These are phyloP conservation scores for Abrus precatorius DNA, from an alignment of 306 rosid species.

Conservation along the genomic window DNA sequence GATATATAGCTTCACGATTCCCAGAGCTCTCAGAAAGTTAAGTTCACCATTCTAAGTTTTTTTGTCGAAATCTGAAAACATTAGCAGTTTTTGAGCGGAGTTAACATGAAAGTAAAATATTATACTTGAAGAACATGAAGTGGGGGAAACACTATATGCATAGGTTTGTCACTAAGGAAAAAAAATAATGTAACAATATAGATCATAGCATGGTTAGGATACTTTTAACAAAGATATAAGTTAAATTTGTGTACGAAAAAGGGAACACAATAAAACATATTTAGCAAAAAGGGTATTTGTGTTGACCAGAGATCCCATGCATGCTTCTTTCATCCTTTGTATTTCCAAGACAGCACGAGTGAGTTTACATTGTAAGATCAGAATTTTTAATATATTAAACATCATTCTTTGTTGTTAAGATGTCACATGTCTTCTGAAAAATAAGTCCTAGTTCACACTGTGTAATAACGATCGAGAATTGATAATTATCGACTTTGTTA, in stretches of 20 bases:
- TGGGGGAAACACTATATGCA: conserved; percentile 55
- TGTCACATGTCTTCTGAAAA: conserved; percentile 64
- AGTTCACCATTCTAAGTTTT: neutral
- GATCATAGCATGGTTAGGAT: conserved; percentile 38
- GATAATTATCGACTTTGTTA: neutral
- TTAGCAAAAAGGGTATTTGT: conserved; percentile 54
- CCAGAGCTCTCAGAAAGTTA: conserved; percentile 4
- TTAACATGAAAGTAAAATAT: conserved; percentile 57
- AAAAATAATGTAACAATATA: conserved; percentile 9
- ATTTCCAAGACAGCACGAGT: conserved; percentile 83
- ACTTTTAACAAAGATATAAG: conserved; percentile 12
- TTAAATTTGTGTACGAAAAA: conserved; percentile 18
- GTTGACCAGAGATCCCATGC: conserved; percentile 62
- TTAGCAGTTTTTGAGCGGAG: conserved; percentile 40
- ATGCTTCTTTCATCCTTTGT: conserved; percentile 49
- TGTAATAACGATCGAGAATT: conserved; percentile 6
- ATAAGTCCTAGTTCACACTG: conserved; percentile 30
- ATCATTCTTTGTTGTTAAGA: conserved; percentile 52
- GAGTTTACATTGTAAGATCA: conserved; percentile 46
- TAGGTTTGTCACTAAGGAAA: conserved; percentile 43
- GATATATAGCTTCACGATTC: neutral
- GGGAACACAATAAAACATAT: conserved; percentile 57
- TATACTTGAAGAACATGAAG: conserved; percentile 53
- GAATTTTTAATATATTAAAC: conserved; percentile 30
- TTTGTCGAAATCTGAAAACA: conserved; percentile 41